Conservation (phyloP, 2,329 filamentous ascomycete genomes). For the Huntiella omanensis region DNA sequence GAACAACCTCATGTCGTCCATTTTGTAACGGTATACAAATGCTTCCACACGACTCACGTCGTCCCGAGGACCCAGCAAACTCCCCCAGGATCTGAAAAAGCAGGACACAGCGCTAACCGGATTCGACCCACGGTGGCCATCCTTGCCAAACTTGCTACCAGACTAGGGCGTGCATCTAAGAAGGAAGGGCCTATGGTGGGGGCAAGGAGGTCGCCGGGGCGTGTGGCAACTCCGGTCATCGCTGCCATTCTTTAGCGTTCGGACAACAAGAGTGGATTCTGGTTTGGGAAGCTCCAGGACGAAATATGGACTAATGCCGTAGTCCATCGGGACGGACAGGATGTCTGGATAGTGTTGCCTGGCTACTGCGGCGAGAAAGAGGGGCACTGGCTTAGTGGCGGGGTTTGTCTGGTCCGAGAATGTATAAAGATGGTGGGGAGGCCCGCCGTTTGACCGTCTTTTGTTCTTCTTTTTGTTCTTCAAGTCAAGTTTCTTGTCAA, state of each 20-base stretch:
- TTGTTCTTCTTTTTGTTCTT: neutral
- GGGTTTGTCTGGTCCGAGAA: too few species aligned
- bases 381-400: neutral
- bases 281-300: too few species aligned
- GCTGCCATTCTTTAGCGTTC: neutral
- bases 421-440: slow-evolving; percentile 5
- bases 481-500: neutral
- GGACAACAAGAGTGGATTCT: too few species aligned
- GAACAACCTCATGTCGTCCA: too few species aligned
- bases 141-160: too few species aligned
- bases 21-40: too few species aligned
- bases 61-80: neutral
- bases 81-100: neutral
- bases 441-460: neutral
- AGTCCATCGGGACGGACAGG: too few species aligned
- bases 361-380: neutral
- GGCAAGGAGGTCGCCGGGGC: neutral
- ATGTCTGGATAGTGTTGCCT: neutral
- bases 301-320: too few species aligned
- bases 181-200: neutral
- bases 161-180: neutral
- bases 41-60: neutral
- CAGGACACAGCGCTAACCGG: neutral
- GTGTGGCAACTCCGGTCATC: slow-evolving; percentile 4
- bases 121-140: neutral